phyloP scores from a whole-genome alignment of 257 asterid genomes.

The Plantago ovata region DNA sequence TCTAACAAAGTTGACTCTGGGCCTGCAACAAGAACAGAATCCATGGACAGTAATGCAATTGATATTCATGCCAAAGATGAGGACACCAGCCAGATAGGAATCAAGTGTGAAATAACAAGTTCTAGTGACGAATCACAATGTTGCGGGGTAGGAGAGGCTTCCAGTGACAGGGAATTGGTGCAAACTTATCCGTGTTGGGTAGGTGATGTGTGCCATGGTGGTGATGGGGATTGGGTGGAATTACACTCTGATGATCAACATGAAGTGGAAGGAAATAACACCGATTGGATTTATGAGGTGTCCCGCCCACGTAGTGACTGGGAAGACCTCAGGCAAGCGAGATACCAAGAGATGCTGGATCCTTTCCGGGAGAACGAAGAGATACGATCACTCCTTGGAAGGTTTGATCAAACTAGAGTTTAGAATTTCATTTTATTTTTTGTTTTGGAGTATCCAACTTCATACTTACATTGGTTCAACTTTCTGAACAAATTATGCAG shows the following conservation, averaged over 20 bases:
- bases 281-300: constrained; percentile 70
- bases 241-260: constrained; percentile 38
- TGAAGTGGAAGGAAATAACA: constrained; percentile 23
- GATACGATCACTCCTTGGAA: constrained; percentile 62
- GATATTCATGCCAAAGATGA: constrained; percentile 19
- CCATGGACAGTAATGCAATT: constrained; percentile 11
- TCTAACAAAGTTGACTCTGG: not conserved
- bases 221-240: constrained; percentile 53
- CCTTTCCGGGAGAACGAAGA: constrained; percentile 69
- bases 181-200: constrained; percentile 42
- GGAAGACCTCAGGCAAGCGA: constrained; percentile 84
- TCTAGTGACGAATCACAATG: constrained; percentile 24
- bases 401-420: constrained; percentile 39
- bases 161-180: constrained; percentile 24
- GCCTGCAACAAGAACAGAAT: not conserved
- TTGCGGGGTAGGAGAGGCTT: constrained; percentile 27
- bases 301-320: constrained; percentile 90
- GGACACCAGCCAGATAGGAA: constrained; percentile 21
- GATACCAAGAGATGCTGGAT: constrained; percentile 92
- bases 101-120: constrained; percentile 19
- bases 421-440: not conserved
- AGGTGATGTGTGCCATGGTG: constrained; percentile 36
- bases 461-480: constrained; percentile 1
- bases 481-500: constrained; percentile 38
- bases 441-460: not conserved